Conservation (phyloP, 2,329 filamentous ascomycete genomes). For the Diaporthe batatas region DNA sequence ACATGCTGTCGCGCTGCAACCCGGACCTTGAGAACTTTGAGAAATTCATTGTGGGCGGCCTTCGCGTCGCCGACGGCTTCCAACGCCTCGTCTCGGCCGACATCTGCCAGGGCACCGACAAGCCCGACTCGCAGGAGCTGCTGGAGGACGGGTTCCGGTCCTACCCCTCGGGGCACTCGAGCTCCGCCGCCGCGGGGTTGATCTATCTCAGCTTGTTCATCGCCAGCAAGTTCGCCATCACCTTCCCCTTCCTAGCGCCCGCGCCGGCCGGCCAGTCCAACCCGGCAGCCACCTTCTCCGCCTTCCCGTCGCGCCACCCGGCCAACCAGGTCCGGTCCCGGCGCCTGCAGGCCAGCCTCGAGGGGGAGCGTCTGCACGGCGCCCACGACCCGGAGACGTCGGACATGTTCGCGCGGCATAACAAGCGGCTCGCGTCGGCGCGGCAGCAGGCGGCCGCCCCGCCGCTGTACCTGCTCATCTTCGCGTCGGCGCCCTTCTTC, state of each 20-base stretch:
- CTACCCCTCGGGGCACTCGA: slow-evolving; percentile 84
- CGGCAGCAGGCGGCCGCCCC: slow-evolving; percentile 85
- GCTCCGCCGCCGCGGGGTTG: slow-evolving; percentile 81
- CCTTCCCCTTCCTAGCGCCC: slow-evolving; percentile 75
- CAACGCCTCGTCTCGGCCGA: slow-evolving; percentile 76
- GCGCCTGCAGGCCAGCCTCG: slow-evolving; percentile 46
- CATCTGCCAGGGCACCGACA: slow-evolving; percentile 76
- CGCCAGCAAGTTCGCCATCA: slow-evolving; percentile 83
- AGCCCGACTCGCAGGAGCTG: slow-evolving; percentile 60
- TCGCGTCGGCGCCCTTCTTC: slow-evolving; percentile 79
- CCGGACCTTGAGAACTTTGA: slow-evolving; percentile 77
- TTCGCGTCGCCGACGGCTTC: slow-evolving; percentile 67
- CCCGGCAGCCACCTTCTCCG: slow-evolving; percentile 68
- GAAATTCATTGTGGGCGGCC: slow-evolving; percentile 73
- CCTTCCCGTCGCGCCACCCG: slow-evolving; percentile 77
- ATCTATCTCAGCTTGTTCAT: slow-evolving; percentile 90
- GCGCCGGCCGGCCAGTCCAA: slow-evolving; percentile 53
- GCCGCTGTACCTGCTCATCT: slow-evolving; percentile 80
- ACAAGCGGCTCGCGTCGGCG: slow-evolving; percentile 62
- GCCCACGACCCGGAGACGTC: slow-evolving; percentile 47
- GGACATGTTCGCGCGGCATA: slow-evolving; percentile 52
- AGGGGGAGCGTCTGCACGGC: slow-evolving; percentile 48
- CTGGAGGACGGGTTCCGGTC: slow-evolving; percentile 87
- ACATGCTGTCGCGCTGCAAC: slow-evolving; percentile 83
- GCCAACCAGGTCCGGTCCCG: slow-evolving; percentile 51